phyloP scores from a whole-genome alignment of 441 rosid genomes.

The Eutrema salsugineum region DNA sequence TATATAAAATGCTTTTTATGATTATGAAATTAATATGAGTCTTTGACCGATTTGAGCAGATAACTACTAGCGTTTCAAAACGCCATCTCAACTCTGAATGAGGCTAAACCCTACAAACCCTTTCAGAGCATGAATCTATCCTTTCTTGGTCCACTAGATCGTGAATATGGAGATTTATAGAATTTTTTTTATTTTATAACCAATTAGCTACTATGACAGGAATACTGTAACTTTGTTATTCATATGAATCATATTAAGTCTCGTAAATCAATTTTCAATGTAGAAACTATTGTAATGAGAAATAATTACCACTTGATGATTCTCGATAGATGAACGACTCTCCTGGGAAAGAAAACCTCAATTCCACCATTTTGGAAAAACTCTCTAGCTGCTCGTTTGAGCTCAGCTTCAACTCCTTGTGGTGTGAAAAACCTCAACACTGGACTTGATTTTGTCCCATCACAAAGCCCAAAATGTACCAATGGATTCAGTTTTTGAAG shows the following conservation, averaged over 20 bases:
- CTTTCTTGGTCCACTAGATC: not conserved
- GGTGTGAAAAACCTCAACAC: slow-evolving; percentile 67
- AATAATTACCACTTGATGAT: slow-evolving; percentile 65
- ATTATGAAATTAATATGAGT: not conserved
- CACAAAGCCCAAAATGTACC: slow-evolving; percentile 80
- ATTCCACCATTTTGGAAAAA: slow-evolving; percentile 63
- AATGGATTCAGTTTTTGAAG: slow-evolving; percentile 60
- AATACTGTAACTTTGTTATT: not conserved
- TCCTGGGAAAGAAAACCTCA: slow-evolving; percentile 53
- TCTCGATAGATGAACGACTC: slow-evolving; percentile 58
- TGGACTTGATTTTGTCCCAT: slow-evolving; percentile 83
- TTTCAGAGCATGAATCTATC: not conserved
- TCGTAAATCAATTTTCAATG: not conserved
- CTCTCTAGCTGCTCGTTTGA: slow-evolving; percentile 67
- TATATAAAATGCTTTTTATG: not conserved
- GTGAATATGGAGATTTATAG: not conserved
- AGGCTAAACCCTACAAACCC: not conserved
- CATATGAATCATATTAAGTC: not conserved
- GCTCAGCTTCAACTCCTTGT: slow-evolving; percentile 61
- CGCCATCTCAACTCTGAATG: not conserved
- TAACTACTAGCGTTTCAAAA: not conserved
- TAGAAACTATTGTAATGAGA: not conserved
- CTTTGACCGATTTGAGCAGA: not conserved
- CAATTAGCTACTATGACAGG: not conserved
- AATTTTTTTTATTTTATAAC: not conserved